A percentile compares a stretch with the other conserved stretches of the same genome.
Conservation (phyloP, 345 rosid species). For the Aethionema arabicum region DNA sequence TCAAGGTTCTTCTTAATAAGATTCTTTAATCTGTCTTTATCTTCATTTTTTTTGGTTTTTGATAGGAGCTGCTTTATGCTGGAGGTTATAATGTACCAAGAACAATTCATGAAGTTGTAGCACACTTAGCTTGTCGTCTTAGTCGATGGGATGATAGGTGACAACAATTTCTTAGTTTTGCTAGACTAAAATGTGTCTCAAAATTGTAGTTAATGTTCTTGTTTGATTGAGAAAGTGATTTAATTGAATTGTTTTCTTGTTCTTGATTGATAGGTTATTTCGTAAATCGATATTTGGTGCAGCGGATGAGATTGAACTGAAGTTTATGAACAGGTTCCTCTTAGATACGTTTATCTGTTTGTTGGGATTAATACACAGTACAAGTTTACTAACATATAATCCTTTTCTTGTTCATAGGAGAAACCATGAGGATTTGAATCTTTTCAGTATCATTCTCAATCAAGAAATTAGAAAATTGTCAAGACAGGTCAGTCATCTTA, state of each 20-base stretch:
- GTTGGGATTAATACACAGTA: not conserved
- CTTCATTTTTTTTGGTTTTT: slow-evolving; percentile 15
- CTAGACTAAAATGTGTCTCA: not conserved
- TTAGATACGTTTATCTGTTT: not conserved
- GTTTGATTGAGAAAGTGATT: slow-evolving; percentile 13
- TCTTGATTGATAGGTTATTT: slow-evolving; percentile 58
- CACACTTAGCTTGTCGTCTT: slow-evolving; percentile 73
- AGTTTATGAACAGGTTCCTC: slow-evolving; percentile 84
- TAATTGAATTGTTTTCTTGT: not conserved
- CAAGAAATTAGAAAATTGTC: slow-evolving; percentile 90
- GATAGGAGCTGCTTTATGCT: slow-evolving; percentile 76
- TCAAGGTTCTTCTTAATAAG: slow-evolving; percentile 10
- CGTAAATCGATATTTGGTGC: slow-evolving; percentile 92
- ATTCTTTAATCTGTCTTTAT: not conserved
- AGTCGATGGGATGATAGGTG: slow-evolving; percentile 98
- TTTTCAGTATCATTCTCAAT: slow-evolving; percentile 79
- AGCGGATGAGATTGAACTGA: slow-evolving; percentile 95
- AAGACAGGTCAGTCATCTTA: slow-evolving; percentile 55
- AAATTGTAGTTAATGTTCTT: not conserved
- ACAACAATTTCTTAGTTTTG: slow-evolving; percentile 14
- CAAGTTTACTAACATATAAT: slow-evolving; percentile 6
- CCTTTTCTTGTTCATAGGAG: slow-evolving; percentile 51
- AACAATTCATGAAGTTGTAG: slow-evolving; percentile 90
- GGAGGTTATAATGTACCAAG: slow-evolving; percentile 84
- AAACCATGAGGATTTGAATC: slow-evolving; percentile 83